A percentile compares a stretch with the other conserved stretches of the same genome.
Evolutionary conservation across 106 monocot species (phyloP).

Genomic region (Narthecium ossifragum): DNA sequence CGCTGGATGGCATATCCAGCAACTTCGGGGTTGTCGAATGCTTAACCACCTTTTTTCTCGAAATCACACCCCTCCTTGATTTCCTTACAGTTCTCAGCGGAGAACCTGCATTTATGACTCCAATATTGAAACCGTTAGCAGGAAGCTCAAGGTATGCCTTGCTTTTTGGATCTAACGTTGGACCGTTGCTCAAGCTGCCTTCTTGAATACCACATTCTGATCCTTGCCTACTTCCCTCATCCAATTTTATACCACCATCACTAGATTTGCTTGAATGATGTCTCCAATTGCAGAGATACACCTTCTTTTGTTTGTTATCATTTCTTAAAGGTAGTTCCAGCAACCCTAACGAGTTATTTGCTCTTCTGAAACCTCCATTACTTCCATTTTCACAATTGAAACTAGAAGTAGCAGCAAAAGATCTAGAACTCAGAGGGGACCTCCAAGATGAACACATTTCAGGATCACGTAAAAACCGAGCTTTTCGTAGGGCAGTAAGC

Average conservation of each 20-base stretch:
- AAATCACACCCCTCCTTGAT: slow-evolving; percentile 23
- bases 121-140: slow-evolving; percentile 9
- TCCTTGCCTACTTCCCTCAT: slow-evolving; percentile 23
- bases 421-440: slow-evolving; percentile 71
- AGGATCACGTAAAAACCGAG: slow-evolving; percentile 80
- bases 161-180: slow-evolving; percentile 19
- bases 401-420: slow-evolving; percentile 28
- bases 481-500: slow-evolving; percentile 59
- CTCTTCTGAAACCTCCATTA: slow-evolving; percentile 5
- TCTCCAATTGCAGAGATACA: slow-evolving; percentile 83
- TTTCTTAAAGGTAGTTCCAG: slow-evolving; percentile 17
- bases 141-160: slow-evolving; percentile 27
- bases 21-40: slow-evolving; percentile 28
- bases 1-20: slow-evolving; percentile 28
- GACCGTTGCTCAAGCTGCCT: slow-evolving; percentile 22
- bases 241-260: slow-evolving; percentile 44
- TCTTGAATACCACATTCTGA: slow-evolving; percentile 30
- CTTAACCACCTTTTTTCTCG: slow-evolving; percentile 18
- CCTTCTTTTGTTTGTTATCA: slow-evolving; percentile 41
- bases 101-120: slow-evolving; percentile 4
- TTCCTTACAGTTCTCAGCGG: slow-evolving; percentile 31
- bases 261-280: slow-evolving; percentile 56
- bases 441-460: slow-evolving; percentile 91
- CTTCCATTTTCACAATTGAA: slow-evolving; percentile 21
- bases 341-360: slow-evolving; percentile 16